Conservation (phyloP, 768 basidiomycete species). For the Lactarius vividus region DNA sequence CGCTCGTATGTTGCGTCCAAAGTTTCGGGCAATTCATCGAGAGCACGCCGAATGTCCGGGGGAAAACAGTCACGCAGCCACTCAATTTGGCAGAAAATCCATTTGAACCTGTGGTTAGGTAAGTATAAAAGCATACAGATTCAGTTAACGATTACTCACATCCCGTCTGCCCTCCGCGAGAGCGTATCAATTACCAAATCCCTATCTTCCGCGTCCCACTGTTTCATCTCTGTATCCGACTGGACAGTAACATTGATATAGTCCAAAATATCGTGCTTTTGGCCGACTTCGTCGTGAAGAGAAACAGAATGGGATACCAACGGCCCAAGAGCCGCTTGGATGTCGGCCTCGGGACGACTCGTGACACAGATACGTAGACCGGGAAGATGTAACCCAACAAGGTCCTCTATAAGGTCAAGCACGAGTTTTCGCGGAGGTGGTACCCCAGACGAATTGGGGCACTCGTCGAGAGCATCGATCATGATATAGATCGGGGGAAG, state of each 20-base stretch:
- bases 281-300: constrained; percentile 6
- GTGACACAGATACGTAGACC: not conserved
- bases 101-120: constrained; percentile 2
- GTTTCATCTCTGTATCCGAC: constrained; percentile 1
- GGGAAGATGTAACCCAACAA: not conserved
- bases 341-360: constrained; percentile 12
- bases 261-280: not conserved
- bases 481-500: not conserved
- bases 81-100: constrained; percentile 3
- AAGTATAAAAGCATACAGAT: too few species aligned
- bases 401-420: not conserved
- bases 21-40: not conserved
- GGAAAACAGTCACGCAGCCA: not conserved
- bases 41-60: not conserved
- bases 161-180: not conserved
- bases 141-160: not conserved
- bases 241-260: not conserved
- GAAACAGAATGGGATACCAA: not conserved
- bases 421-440: not conserved
- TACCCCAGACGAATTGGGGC: not conserved
- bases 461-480: constrained; percentile 16
- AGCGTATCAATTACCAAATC: not conserved
- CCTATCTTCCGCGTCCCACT: constrained; percentile 1
- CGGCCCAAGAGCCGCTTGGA: not conserved
- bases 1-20: constrained; percentile 11